These are phyloP conservation scores for Cinchona pubescens DNA, from an alignment of 257 asterid genomes.

Conservation along the genomic window DNA sequence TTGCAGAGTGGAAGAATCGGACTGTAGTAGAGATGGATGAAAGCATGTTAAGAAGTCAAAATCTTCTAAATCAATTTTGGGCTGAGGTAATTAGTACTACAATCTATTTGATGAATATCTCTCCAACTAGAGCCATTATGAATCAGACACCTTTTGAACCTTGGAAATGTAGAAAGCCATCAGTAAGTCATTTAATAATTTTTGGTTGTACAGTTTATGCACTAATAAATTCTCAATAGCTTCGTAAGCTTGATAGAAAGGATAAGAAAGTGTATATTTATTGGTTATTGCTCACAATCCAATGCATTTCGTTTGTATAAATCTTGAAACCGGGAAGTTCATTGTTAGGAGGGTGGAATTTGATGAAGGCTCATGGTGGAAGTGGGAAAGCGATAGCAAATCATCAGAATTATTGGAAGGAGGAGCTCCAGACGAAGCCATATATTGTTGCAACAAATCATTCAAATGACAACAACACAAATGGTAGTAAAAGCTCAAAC, in stretches of 20 bases:
- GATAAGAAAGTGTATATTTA: slow-evolving; percentile 1
- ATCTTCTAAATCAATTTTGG: slow-evolving; percentile 8
- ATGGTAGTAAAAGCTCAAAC: no score
- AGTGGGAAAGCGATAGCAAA: no score
- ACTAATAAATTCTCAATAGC: background rate
- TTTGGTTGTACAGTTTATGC: slow-evolving; percentile 21
- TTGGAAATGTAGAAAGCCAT: no score
- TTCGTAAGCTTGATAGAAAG: slow-evolving; percentile 7
- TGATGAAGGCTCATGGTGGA: background rate
- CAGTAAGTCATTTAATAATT: no score
- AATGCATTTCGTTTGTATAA: slow-evolving; percentile 15
- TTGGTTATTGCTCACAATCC: slow-evolving; percentile 18
- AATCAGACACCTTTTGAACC: slow-evolving; percentile 11
- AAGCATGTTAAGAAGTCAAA: background rate
- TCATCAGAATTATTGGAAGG: no score
- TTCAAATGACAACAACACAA: no score
- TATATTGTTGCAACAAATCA: no score
- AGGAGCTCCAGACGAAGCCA: no score
- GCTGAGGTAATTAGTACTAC: slow-evolving; percentile 4
- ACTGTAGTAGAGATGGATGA: slow-evolving; percentile 23
- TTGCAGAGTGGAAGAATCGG: slow-evolving; percentile 14
- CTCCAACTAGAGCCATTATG: background rate
- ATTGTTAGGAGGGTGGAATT: background rate
- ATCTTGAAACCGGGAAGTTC: slow-evolving; percentile 3
- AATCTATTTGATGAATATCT: slow-evolving; percentile 2